Base-by-base conservation (phyloP, 768 basidiomycete species). In the Leccinum rimulosum region DNA sequence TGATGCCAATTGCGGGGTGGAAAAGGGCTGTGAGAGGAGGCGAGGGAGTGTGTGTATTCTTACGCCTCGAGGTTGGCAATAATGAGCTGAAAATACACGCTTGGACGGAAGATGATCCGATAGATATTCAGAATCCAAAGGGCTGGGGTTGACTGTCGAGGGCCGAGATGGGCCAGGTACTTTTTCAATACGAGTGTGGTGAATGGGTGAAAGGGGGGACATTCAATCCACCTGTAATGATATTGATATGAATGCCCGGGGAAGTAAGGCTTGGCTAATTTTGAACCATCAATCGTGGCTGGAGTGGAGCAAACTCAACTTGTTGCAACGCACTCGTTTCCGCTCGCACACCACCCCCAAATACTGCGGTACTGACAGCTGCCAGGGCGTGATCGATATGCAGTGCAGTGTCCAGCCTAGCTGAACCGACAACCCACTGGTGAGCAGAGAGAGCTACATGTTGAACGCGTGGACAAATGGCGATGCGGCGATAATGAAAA, bases 311-410 rank as follows among this genome's bases (percentile, higher is more conserved):
- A 11, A 43, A 43, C 40, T 43, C 40, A 19, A 43, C 40, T 17
- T 40, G 40, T 43, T 43, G n/a, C 54, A 59, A 63, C 55, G 66
- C 61, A 65, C 48, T 67, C 66, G 63, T 68, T 61, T 68, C 66
- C 67, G 58, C 40, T 36, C 25, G 55, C 55, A 57, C 51, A 27
- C 52, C 60, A 57, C 52, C 40, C 38, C 35, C 31, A 33, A 33
- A 11, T 12, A 3, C 52, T 53, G 59, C 28, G 11, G 45, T 11
- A 22, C 45, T 22, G 45, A 19, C 19, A 15, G 27, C 49, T 49
- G 48, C 54, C 50, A 51, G 50, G 53, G n/a, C 47, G 30, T 12
- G 66, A 68, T 66, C 59, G 61, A 68, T 66, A 55, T 17, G 6
- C 40, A 43, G 40, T 43, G 40, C 40, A 43, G n/a, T n/a, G n/a